Base-by-base conservation (phyloP, 768 basidiomycete species). In the Omphalotus guepiniiformis region DNA sequence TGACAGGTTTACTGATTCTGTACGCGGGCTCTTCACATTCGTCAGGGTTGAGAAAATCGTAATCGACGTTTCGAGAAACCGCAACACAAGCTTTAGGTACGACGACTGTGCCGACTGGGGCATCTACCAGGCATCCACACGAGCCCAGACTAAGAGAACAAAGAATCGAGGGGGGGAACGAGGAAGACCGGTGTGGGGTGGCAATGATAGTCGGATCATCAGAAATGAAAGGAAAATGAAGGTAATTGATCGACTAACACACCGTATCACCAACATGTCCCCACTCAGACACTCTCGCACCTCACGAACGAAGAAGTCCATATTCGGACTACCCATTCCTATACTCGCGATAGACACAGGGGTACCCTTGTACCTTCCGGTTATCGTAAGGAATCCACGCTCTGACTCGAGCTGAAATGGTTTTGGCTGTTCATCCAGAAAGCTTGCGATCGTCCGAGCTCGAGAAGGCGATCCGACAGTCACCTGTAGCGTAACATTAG, bases 261-360 rank as follows among this genome's bases (percentile, higher is more conserved):
- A 76, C 76, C 78, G 74, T 56, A 80, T 62, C 39, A 78, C 63
- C 49, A 62, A 61, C 69, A 80, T 70, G 59, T 80, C 78, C 13
- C 88, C 88, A 49, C 63, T 71, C 30, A 88, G 62, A 54, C 83
- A 82, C 63, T 90, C 89, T 51, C 88, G 74, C 21, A 76, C 79
- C 66, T 92, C 88, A 52, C 88, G 78, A 18, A 92, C 77, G 61
- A 91, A 88, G 66, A 91, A 92, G 63, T 92, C 89, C 68, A 83
- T 84, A 65, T 88, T 91, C 1, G 88, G 78, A 50, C 68, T 72
- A 16, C 89, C 89, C 89, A 91, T 92, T 11, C 89, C 89, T 47
- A 90, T 89, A 53, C 83, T 85, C 34, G 88, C 70, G 32, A 91
- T 76, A 5, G 83, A 85, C 23, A 91, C 62, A 6, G 87, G 85